Evolutionary conservation across 2,329 filamentous ascomycete species (phyloP), one percentile per base, ranked within the genome.

Genomic region (Colletotrichum plurivorum): DNA sequence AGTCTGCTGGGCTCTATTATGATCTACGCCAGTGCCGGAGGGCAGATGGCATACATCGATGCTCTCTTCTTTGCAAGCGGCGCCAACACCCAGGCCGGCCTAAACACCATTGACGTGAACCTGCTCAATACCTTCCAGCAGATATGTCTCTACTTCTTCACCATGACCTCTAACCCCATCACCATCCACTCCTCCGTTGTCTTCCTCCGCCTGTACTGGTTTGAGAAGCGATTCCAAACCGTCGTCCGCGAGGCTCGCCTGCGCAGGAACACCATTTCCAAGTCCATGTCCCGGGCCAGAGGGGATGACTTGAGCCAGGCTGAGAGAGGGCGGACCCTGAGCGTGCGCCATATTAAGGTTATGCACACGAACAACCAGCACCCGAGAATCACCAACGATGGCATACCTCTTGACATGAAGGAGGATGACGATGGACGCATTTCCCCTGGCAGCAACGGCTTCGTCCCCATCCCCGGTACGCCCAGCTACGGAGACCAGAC

Each of bases 181-280:
- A 91, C 93, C 54, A 91, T 97, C 74, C 90, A 97, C 76, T 89
- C 93, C 2, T 92, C 89, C 52, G 94, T 99, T 52, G 96, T 99
- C 8, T 95, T 97, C 74, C 87, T 98, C 15, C 92, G 96, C 27
- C 85, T 99, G 2, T 98, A 97, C 81, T 99, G 95, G 95, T 99
- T 99, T 78, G 95, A 99, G 81, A 97, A 97, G 80, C 90, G 95
- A 8, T 98, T 99, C 77, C 93, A 97, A 77, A 87, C 93, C 74
- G 88, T 97, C 72, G 94, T 93, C 15, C 87, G 86, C 41, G 93
- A 97, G 74, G 90, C 93, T 1, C 89, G 90, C 63, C 85, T 83
- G 51, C 84, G 91, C 61, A 89, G 95, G 62, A 86, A 87, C 62
- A 92, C 87, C 43, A 80, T 91, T n/a, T 83, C 86, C 80, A 83